Base-by-base conservation (phyloP, 2,329 filamentous ascomycete species). In the Phaeosphaeriaceae sp. region DNA sequence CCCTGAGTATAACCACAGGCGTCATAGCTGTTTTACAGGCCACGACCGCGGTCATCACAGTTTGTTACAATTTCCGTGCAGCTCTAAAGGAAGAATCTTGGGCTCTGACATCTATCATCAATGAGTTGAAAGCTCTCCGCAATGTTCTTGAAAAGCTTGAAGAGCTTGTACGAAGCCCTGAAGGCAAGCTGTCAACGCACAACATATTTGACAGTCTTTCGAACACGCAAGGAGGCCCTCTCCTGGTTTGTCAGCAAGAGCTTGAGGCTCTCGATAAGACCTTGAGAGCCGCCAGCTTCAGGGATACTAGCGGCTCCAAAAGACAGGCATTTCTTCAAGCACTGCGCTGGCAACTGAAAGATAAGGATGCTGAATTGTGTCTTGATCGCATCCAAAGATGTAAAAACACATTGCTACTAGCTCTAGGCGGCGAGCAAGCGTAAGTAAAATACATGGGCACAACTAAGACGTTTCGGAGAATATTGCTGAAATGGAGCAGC, bases 1-100 rank as follows among this genome's bases (percentile, higher is more conserved):
- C 54, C n/a, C 48, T 56, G 8, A 56, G 47, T 24, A 23, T 56
- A 13, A 51, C 54, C 22, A 28, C 54, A 32, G 32, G 32, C 32
- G 26, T 56, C 17, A 56, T 56, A n/a, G 51, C 54, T 5, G 35
- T 56, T 22, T 32, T 56, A 9, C 47, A 52, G 19, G 21, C 32
- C 15, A 28, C 54, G 13, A 56, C 17, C 26, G 23, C 54, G 15
- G 44, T 56, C 21, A 32, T 56, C 24, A 51, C 54, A 46, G 48
- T 52, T 9, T 56, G 54, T 46, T 56, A 56, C 46, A 40, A 56
- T n/a, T 19, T 56, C 32, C 54, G 54, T 11, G 47, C 54, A 23
- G 28, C 30, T 22, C 7, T 56, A 7, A 56, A 56, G 13, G 22
- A 56, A 44, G 35, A 30, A 5, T 40, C 54, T 3, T 56, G 54